phyloP scores from a whole-genome alignment of 129 eudicot species.

The Kitagawia praeruptora region DNA sequence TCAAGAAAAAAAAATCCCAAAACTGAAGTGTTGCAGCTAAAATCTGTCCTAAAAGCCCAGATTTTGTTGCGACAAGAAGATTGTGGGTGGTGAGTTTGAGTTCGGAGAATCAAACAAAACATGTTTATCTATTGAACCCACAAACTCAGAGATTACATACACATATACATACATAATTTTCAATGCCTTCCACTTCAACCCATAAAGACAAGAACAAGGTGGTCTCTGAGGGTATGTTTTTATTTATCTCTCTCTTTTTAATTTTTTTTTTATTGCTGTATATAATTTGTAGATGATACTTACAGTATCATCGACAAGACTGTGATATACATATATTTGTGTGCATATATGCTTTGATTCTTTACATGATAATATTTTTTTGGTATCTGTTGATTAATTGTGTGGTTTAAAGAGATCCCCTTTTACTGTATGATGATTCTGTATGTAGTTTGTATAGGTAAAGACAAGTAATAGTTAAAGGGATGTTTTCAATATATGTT shows the following conservation, averaged over 20 bases:
- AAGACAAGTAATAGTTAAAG: too few relatives aligned
- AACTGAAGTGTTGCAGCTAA: neutral
- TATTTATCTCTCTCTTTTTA: neutral
- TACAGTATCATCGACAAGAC: too few relatives aligned
- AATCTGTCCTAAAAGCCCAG: neutral
- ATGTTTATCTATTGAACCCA: neutral
- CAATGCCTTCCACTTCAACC: constrained; percentile 14
- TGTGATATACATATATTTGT: neutral
- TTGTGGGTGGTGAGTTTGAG: neutral
- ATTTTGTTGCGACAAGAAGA: neutral
- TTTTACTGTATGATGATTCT: neutral
- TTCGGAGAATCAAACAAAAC: neutral
- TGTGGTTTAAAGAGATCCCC: neutral
- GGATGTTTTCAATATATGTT: too few relatives aligned
- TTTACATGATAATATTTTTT: neutral
- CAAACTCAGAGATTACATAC: neutral
- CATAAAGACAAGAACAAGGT: constrained; percentile 11
- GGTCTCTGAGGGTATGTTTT: constrained; percentile 14
- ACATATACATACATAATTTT: neutral
- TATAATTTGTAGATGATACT: neutral
- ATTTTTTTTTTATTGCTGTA: neutral
- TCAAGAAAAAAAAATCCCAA: neutral
- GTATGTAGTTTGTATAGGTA: too few relatives aligned
- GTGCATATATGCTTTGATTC: neutral
- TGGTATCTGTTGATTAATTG: neutral